Evolutionary conservation across 2,329 filamentous ascomycete genomes (phyloP).

Genomic region (Ustulina deusta): DNA sequence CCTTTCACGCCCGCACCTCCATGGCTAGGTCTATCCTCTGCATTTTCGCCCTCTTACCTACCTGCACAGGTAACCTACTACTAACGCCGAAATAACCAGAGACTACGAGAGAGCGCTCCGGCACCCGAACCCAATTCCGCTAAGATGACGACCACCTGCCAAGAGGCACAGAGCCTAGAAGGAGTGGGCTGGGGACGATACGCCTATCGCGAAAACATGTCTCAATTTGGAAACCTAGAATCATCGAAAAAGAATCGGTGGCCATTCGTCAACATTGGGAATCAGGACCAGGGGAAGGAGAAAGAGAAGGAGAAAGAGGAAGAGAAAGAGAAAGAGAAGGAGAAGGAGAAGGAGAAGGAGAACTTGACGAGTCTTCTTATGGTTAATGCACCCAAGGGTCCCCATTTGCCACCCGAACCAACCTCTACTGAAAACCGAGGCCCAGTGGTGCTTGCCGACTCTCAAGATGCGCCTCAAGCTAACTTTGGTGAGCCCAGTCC

Average conservation of each 20-base stretch:
- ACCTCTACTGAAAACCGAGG: too few species aligned
- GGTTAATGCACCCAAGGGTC: not conserved
- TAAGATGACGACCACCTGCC: not conserved
- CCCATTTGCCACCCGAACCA: not conserved
- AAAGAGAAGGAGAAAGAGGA: constrained; percentile 1
- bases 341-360: constrained; percentile 5
- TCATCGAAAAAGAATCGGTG: not conserved
- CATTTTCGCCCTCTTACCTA: not conserved
- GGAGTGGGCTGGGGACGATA: constrained; percentile 28
- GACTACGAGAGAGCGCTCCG: not conserved
- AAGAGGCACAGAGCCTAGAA: not conserved
- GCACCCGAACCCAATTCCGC: not conserved
- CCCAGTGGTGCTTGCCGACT: not conserved
- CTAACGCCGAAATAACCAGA: constrained; percentile 5
- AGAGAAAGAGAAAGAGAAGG: not conserved
- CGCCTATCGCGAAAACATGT: constrained; percentile 14
- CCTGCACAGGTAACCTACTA: not conserved
- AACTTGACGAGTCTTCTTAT: not conserved
- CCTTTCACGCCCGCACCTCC: not conserved
- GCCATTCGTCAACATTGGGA: not conserved
- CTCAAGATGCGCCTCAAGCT: not conserved
- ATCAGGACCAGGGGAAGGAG: not conserved
- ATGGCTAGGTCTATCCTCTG: not conserved
- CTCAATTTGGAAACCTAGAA: constrained; percentile 16
- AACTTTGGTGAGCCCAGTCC: constrained; percentile 24